Conservation (phyloP, 2,329 filamentous ascomycete genomes). For the Cladosporium sp. region DNA sequence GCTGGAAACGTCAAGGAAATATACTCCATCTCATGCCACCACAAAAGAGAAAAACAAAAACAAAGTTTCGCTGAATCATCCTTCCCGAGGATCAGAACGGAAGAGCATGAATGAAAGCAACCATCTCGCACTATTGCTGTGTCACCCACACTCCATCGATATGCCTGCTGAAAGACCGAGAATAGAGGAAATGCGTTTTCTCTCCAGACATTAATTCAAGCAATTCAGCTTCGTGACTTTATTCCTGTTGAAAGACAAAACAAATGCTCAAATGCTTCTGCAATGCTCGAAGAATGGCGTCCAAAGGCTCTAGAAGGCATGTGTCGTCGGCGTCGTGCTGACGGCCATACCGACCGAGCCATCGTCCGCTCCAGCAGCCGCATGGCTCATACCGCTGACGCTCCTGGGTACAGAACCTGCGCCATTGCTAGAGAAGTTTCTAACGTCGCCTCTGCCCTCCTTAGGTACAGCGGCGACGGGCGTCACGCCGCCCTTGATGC, state of each 20-base stretch:
- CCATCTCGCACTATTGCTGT: too few relatives aligned
- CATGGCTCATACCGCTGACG: constrained; percentile 8
- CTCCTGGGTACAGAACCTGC: constrained; percentile 16
- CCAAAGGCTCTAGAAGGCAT: background rate
- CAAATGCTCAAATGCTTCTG: background rate
- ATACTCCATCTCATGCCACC: too few relatives aligned
- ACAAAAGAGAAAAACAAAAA: too few relatives aligned
- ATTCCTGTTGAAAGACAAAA: background rate
- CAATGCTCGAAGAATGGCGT: too few relatives aligned
- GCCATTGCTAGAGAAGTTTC: constrained; percentile 3
- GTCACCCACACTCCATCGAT: too few relatives aligned
- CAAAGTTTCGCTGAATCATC: too few relatives aligned
- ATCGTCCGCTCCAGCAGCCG: background rate
- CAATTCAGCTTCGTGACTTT: background rate
- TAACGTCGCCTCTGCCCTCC: constrained; percentile 21
- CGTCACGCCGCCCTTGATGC: constrained; percentile 33
- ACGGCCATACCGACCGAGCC: constrained; percentile 2
- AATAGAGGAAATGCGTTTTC: too few relatives aligned
- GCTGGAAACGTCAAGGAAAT: too few relatives aligned
- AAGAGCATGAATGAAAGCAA: too few relatives aligned
- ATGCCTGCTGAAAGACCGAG: too few relatives aligned
- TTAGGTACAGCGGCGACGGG: constrained; percentile 30
- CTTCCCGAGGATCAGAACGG: too few relatives aligned
- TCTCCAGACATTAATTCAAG: background rate
- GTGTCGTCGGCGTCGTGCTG: background rate